Conservation (phyloP, 139 green algal genomes). For the Dunaliella sp. region DNA sequence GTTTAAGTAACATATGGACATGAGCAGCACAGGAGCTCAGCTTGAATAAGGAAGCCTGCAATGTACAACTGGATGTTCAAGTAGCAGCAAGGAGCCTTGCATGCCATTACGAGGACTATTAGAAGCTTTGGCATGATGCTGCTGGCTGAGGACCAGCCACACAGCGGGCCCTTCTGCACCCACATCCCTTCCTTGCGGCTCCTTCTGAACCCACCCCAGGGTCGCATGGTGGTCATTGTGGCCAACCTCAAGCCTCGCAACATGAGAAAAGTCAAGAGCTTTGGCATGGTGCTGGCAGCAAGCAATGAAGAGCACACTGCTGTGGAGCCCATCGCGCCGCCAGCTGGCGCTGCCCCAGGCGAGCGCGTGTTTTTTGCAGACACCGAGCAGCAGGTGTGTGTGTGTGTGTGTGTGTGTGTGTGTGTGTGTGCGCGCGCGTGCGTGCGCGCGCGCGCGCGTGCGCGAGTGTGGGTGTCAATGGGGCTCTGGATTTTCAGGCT, state of each 20-base stretch:
- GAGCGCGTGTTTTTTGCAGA: conserved; percentile 74
- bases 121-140: too few species aligned
- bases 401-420: background rate
- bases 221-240: conserved; percentile 78
- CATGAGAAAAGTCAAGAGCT: conserved; percentile 73
- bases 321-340: conserved; percentile 75
- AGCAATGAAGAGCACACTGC: conserved; percentile 66
- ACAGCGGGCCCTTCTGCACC: too few species aligned
- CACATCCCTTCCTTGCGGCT: too few species aligned
- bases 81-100: too few species aligned
- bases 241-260: conserved; percentile 82
- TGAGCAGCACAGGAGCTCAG: too few species aligned
- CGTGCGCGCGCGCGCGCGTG: background rate
- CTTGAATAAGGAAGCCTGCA: too few species aligned
- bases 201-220: too few species aligned
- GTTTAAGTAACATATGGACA: too few species aligned
- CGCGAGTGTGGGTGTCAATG: background rate
- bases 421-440: background rate
- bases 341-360: conserved; percentile 57
- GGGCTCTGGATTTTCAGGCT: too few species aligned
- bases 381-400: conserved; percentile 38
- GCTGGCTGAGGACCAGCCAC: too few species aligned
- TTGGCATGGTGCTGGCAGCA: conserved; percentile 81
- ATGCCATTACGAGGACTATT: too few species aligned
- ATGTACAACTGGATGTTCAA: too few species aligned